These are phyloP conservation scores for Fragaria vesca DNA, from an alignment of 306 rosid species.

Conservation along the genomic window DNA sequence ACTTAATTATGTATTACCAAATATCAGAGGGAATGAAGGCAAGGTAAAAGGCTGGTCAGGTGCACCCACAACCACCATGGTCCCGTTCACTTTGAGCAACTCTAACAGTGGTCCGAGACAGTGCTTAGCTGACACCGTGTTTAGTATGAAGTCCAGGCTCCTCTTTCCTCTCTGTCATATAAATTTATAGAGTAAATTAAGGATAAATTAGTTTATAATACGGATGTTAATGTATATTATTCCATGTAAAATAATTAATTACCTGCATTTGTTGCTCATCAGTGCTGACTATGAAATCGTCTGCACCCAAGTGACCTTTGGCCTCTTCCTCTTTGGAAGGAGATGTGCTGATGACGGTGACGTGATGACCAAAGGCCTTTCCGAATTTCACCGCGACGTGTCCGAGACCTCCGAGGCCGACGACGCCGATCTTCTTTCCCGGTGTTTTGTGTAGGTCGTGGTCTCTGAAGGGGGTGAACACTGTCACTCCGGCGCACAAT, in stretches of 20 bases:
- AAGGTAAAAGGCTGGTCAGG: conserved; percentile 59
- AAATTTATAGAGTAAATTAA: not conserved
- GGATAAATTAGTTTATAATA: not conserved
- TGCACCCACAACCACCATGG: conserved; percentile 60
- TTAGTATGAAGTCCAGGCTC: conserved; percentile 56
- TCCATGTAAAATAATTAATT: not conserved
- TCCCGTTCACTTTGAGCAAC: conserved; percentile 65
- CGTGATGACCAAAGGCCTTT: conserved; percentile 76
- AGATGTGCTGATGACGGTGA: conserved; percentile 72
- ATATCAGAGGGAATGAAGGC: conserved; percentile 64
- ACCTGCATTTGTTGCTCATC: conserved; percentile 54
- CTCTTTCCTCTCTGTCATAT: conserved; percentile 27
- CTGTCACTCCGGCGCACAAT: conserved; percentile 76
- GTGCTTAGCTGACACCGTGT: conserved; percentile 62
- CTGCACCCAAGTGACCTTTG: conserved; percentile 54
- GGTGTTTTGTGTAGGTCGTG: conserved; percentile 33
- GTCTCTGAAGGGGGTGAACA: conserved; percentile 62
- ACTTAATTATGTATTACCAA: conserved; percentile 37
- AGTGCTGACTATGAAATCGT: conserved; percentile 60
- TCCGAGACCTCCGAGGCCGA: conserved; percentile 78
- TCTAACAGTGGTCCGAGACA: conserved; percentile 49
- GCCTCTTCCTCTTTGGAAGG: conserved; percentile 67
- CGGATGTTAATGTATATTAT: not conserved
- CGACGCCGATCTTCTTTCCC: conserved; percentile 56
- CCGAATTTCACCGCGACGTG: conserved; percentile 74